These are phyloP conservation scores for Dianthus caryophyllus DNA, from an alignment of 148 eudicot species.

Conservation along the genomic window DNA sequence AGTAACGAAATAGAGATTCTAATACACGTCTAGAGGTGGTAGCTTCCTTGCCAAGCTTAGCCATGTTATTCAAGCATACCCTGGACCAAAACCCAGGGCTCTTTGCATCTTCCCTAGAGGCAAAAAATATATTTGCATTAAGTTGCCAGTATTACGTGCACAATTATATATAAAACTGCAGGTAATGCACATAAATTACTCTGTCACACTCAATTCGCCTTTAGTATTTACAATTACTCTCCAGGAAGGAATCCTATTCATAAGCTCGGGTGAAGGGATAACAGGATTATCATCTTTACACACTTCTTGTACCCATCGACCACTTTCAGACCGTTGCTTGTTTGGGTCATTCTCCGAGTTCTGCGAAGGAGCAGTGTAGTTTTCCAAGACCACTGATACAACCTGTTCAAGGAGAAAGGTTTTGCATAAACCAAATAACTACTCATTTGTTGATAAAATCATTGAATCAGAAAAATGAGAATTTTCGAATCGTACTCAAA, in stretches of 20 bases:
- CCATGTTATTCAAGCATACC: constrained; percentile 85
- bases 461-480: neutral
- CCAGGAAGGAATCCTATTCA: constrained; percentile 68
- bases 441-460: neutral
- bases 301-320: constrained; percentile 63
- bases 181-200: constrained; percentile 34
- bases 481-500: neutral
- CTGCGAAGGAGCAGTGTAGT: constrained; percentile 47
- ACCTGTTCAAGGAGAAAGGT: constrained; percentile 43
- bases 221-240: constrained; percentile 55
- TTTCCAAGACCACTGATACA: constrained; percentile 81
- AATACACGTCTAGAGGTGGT: constrained; percentile 86
- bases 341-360: constrained; percentile 19
- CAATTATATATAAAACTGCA: constrained; percentile 4
- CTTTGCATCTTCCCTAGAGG: constrained; percentile 62
- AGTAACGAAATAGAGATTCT: constrained; percentile 84
- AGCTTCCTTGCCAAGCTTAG: constrained; percentile 68
- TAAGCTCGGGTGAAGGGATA: constrained; percentile 39
- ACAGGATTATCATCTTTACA: constrained; percentile 45
- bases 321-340: constrained; percentile 22
- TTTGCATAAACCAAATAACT: neutral
- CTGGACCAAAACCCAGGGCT: constrained; percentile 92
- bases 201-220: constrained; percentile 65
- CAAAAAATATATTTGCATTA: constrained; percentile 5
- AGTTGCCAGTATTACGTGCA: neutral